Evolutionary conservation across 805 yeast species (phyloP).

Genomic region (Barnettozyma populi): DNA sequence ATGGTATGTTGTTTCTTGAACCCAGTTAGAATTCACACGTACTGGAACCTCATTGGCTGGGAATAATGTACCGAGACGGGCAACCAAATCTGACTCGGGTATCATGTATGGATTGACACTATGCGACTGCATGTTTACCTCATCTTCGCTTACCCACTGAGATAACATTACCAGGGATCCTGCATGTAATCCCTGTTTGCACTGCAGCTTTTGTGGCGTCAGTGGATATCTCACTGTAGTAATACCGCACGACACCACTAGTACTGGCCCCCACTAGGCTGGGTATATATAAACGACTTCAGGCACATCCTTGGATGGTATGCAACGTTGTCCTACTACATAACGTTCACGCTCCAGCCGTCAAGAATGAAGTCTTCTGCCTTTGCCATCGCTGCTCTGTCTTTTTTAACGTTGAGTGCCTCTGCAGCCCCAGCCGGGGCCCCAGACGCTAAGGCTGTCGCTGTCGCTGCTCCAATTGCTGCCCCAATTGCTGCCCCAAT

Average conservation of each 20-base stretch:
- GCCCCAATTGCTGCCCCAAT: constrained; percentile 9
- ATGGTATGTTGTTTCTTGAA: not conserved
- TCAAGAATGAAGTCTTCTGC: constrained; percentile 23
- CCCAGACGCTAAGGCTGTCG: constrained; percentile 10
- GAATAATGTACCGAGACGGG: not conserved
- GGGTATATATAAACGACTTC: no score
- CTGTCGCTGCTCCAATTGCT: constrained; percentile 11
- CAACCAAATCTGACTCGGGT: not conserved
- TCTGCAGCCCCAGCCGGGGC: constrained; percentile 18
- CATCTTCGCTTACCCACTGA: not conserved
- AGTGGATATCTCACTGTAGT: no score
- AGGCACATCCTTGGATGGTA: no score
- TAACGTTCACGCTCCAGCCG: no score
- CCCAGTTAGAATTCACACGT: not conserved
- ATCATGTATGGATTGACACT: not conserved
- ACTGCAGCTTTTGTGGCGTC: not conserved
- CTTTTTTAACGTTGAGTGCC: constrained; percentile 27
- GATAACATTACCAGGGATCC: not conserved
- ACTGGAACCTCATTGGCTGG: not conserved
- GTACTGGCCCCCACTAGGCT: no score
- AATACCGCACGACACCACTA: no score
- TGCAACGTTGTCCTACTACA: no score
- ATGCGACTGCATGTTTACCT: not conserved
- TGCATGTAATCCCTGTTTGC: not conserved
- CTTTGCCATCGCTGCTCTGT: constrained; percentile 29